A percentile compares a stretch with the other conserved stretches of the same genome.
These are phyloP conservation scores for Larix sibirica DNA, from an alignment of 83 land plant species.

Conservation along the genomic window DNA sequence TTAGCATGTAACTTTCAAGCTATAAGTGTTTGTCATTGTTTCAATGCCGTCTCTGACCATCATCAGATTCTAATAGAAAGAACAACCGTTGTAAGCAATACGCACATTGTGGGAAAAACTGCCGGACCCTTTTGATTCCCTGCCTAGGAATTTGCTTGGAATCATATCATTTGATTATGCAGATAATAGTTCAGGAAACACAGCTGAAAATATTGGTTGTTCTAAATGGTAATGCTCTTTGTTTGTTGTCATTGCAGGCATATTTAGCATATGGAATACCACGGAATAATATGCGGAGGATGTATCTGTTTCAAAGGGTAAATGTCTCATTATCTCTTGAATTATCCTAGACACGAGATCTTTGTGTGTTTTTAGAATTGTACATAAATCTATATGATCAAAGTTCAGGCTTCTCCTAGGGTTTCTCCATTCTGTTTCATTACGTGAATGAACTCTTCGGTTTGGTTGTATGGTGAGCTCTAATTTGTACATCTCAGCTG, in stretches of 20 bases:
- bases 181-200: not conserved
- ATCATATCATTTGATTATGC: not conserved
- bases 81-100: not conserved
- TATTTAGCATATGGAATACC: slow-evolving; percentile 92
- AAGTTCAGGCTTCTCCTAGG: no score
- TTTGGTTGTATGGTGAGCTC: no score
- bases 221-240: not conserved
- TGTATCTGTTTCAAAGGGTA: slow-evolving; percentile 92
- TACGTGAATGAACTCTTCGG: no score
- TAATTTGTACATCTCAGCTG: no score
- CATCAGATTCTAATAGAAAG: not conserved
- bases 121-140: not conserved
- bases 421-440: no score
- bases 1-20: slow-evolving; percentile 5
- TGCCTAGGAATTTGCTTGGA: not conserved
- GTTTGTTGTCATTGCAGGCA: slow-evolving; percentile 58
- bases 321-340: not conserved
- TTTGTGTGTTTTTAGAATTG: not conserved
- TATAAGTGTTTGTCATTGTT: not conserved
- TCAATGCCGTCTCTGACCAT: not conserved
- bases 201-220: not conserved
- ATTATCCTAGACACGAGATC: not conserved
- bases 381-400: not conserved
- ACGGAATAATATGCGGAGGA: slow-evolving; percentile 55
- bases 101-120: not conserved